Percentiles rank a stretch among this genome's conserved stretches.
Conservation (phyloP, 2,329 filamentous ascomycete genomes). For the Diaporthe vexans region DNA sequence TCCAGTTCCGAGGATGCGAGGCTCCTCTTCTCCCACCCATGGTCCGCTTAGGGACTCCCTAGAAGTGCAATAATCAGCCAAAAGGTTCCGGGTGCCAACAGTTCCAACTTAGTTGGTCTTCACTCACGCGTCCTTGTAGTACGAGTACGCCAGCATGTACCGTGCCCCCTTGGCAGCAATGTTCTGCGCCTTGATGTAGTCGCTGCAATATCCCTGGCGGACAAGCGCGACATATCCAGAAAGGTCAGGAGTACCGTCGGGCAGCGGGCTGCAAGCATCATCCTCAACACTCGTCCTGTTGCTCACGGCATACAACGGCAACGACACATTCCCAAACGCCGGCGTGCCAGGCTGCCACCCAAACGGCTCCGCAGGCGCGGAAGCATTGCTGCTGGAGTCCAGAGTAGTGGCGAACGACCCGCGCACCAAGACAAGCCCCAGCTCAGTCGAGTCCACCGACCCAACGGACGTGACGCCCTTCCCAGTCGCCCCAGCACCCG, state of each 20-base stretch:
- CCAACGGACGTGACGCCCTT: slow-evolving; percentile 22
- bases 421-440: neutral
- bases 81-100: slow-evolving; percentile 2
- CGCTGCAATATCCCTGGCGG: slow-evolving; percentile 12
- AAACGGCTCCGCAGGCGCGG: neutral
- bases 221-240: slow-evolving; percentile 21
- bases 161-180: slow-evolving; percentile 6
- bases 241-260: slow-evolving; percentile 11
- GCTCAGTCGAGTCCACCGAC: slow-evolving; percentile 1
- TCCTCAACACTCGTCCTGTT: neutral
- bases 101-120: neutral
- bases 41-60: slow-evolving; percentile 2
- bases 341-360: slow-evolving; percentile 17
- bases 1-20: slow-evolving; percentile 17
- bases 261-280: slow-evolving; percentile 25
- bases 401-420: neutral
- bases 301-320: slow-evolving; percentile 20
- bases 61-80: neutral
- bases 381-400: neutral
- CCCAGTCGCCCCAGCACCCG: neutral
- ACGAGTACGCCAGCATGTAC: slow-evolving; percentile 28
- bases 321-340: slow-evolving; percentile 24
- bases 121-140: slow-evolving; percentile 19
- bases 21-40: slow-evolving; percentile 10
- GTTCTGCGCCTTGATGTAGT: slow-evolving; percentile 11